phyloP scores from a whole-genome alignment of 768 basidiomycete genomes.

The Trametes meyenii region DNA sequence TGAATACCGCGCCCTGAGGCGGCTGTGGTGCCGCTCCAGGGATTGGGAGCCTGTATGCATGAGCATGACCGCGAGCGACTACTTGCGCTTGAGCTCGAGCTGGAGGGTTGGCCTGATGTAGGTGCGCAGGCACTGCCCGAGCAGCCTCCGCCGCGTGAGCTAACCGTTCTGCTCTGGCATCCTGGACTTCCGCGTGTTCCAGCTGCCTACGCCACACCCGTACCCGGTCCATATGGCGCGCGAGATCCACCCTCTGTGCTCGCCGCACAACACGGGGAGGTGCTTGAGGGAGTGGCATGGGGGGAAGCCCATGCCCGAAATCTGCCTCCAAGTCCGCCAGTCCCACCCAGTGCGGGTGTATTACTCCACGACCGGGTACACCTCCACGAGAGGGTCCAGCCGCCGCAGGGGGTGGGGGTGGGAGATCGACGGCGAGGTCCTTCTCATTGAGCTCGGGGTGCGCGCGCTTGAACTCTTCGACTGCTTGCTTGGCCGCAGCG shows the following conservation, averaged over 20 bases:
- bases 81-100: neutral
- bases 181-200: neutral
- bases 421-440: conserved; percentile 67
- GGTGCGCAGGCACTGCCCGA: neutral
- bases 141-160: neutral
- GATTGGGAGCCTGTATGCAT: no score
- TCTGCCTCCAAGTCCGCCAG: neutral
- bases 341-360: neutral
- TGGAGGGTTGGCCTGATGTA: neutral
- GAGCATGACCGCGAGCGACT: neutral
- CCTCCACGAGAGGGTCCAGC: conserved; percentile 19
- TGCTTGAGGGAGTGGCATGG: neutral
- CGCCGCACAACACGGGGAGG: neutral
- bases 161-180: neutral
- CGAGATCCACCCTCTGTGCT: neutral
- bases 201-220: neutral
- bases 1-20: conserved; percentile 5
- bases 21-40: no score
- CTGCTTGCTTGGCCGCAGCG: conserved; percentile 64
- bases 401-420: conserved; percentile 39
- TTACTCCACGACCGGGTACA: neutral
- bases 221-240: neutral
- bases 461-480: conserved; percentile 59
- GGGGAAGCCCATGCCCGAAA: neutral
- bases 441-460: conserved; percentile 67